These are phyloP conservation scores for Nemania abortiva DNA, from an alignment of 2,329 filamentous ascomycete species.

Conservation along the genomic window DNA sequence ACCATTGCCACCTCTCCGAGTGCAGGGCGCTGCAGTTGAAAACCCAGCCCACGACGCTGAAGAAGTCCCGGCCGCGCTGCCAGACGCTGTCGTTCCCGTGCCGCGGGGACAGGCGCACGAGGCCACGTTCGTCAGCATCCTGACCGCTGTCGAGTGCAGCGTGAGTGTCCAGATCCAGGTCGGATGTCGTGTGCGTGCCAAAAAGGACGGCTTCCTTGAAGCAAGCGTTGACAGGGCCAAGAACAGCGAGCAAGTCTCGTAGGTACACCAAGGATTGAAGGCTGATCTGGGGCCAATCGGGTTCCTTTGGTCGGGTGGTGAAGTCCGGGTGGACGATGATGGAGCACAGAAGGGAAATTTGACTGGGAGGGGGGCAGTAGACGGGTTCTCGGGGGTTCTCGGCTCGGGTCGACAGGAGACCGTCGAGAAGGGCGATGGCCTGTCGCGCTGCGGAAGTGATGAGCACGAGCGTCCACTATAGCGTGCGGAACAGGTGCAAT, in stretches of 20 bases:
- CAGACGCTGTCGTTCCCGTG: slow-evolving; percentile 78
- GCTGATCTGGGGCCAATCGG: slow-evolving; percentile 72
- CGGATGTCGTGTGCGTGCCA: slow-evolving; percentile 50
- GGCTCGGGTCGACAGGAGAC: slow-evolving; percentile 68
- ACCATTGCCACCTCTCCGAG: slow-evolving; percentile 81
- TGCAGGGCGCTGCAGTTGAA: slow-evolving; percentile 87
- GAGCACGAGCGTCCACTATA: no score
- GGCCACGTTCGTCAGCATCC: slow-evolving; percentile 63
- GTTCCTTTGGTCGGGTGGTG: slow-evolving; percentile 77
- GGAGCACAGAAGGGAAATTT: slow-evolving; percentile 82
- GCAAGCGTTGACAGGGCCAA: slow-evolving; percentile 77
- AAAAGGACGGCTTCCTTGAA: slow-evolving; percentile 81
- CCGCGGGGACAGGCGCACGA: slow-evolving; percentile 66
- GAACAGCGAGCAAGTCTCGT: slow-evolving; percentile 71
- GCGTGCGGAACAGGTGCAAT: background rate
- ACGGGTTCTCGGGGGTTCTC: slow-evolving; percentile 55
- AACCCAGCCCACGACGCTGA: slow-evolving; percentile 89
- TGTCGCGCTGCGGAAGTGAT: slow-evolving; percentile 56
- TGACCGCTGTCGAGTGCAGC: slow-evolving; percentile 63
- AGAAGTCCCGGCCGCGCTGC: slow-evolving; percentile 85
- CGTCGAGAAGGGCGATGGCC: slow-evolving; percentile 73
- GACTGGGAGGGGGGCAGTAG: slow-evolving; percentile 75
- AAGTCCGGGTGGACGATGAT: slow-evolving; percentile 84
- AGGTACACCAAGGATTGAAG: slow-evolving; percentile 78
- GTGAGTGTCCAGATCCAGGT: slow-evolving; percentile 63